phyloP scores from a whole-genome alignment of 2,329 filamentous ascomycete species.

The Cryphonectria radicalis region DNA sequence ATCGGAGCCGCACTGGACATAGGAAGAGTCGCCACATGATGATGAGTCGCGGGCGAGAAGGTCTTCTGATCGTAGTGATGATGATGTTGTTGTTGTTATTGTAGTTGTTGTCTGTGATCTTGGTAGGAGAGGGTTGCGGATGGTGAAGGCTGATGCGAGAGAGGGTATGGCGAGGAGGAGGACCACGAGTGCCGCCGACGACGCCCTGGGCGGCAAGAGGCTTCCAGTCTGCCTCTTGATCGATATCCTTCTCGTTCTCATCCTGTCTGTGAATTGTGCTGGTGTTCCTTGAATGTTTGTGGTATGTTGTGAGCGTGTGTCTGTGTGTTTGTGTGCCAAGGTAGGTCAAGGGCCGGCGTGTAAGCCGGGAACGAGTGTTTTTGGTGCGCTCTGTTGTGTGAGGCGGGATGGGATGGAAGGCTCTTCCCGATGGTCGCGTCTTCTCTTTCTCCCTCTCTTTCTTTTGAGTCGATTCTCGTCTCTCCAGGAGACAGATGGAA shows the following conservation, averaged over 20 bases:
- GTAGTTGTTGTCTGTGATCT: neutral
- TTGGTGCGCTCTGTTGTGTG: constrained; percentile 15
- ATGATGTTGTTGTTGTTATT: too few species aligned
- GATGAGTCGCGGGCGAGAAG: constrained; percentile 24
- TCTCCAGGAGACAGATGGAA: constrained; percentile 16
- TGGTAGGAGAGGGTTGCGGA: constrained; percentile 8
- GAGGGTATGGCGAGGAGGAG: constrained; percentile 25
- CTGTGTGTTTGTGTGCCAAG: neutral
- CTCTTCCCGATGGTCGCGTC: constrained; percentile 11
- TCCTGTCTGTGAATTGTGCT: neutral
- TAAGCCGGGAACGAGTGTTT: constrained; percentile 19
- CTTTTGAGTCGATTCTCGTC: neutral
- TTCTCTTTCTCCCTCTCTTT: neutral
- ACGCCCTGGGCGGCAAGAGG: constrained; percentile 18
- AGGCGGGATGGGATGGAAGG: constrained; percentile 13
- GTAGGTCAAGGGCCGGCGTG: constrained; percentile 17
- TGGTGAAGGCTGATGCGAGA: constrained; percentile 24
- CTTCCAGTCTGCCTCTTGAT: constrained; percentile 19
- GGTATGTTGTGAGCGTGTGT: constrained; percentile 9
- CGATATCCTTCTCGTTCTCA: constrained; percentile 8
- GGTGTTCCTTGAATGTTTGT: constrained; percentile 21
- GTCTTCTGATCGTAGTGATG: constrained; percentile 15
- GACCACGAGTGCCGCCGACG: constrained; percentile 19
- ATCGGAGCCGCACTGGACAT: constrained; percentile 55
- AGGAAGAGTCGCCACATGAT: constrained; percentile 34